Evolutionary conservation across 768 basidiomycete species (phyloP).

Genomic region (Kwoniella bestiolae): DNA sequence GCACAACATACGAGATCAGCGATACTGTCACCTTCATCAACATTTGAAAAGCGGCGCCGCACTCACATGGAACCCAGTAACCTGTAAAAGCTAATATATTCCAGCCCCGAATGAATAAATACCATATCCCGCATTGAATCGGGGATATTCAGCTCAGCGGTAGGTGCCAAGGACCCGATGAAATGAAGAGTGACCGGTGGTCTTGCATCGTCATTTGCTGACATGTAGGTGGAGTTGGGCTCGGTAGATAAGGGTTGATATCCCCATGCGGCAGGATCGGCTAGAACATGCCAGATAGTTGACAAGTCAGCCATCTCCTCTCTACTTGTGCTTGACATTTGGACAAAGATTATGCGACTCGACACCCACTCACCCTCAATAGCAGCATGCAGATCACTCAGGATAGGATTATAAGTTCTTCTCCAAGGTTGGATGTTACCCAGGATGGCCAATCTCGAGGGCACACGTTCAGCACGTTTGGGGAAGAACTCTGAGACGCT

Average conservation of each 20-base stretch:
- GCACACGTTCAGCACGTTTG: slow-evolving; percentile 18
- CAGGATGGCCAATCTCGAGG: slow-evolving; percentile 24
- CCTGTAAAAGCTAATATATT: slow-evolving; percentile 24
- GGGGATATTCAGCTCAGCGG: slow-evolving; percentile 15
- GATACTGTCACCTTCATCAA: too few species aligned
- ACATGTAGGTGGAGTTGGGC: slow-evolving; percentile 7
- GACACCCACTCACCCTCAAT: slow-evolving; percentile 15
- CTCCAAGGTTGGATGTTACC: slow-evolving; percentile 23
- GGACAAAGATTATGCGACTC: too few species aligned
- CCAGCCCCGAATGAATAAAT: slow-evolving; percentile 17
- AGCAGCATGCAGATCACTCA: slow-evolving; percentile 17
- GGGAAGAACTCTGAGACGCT: slow-evolving; percentile 17
- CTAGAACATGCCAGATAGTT: too few species aligned
- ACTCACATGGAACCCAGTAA: slow-evolving; percentile 26
- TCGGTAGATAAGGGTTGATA: slow-evolving; percentile 12
- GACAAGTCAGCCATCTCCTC: too few species aligned
- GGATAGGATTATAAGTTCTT: slow-evolving; percentile 21
- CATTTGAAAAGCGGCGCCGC: neutral
- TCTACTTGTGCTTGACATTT: too few species aligned
- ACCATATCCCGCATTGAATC: slow-evolving; percentile 20
- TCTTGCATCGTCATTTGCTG: slow-evolving; percentile 10
- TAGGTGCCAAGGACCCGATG: slow-evolving; percentile 12
- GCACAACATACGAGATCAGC: too few species aligned
- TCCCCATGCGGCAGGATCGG: slow-evolving; percentile 18
- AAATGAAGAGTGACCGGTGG: slow-evolving; percentile 22